These are phyloP conservation scores for Yamadazyma aaseri DNA, from an alignment of 1,139 yeast genomes.

Conservation along the genomic window DNA sequence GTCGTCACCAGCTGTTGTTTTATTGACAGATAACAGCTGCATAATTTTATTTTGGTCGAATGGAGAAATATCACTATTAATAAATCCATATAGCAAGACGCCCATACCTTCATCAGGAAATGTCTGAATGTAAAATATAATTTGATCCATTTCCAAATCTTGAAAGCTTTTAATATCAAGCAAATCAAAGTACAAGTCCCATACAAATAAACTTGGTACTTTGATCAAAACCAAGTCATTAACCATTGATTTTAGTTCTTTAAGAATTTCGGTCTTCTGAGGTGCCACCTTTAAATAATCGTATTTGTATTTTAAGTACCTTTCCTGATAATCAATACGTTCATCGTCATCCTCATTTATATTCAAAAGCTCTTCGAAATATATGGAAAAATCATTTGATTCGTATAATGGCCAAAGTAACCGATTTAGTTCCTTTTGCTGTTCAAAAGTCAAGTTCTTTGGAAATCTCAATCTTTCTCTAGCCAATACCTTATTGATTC, in stretches of 20 bases:
- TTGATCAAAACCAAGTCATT: conserved; percentile 74
- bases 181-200: conserved; percentile 81
- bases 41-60: conserved; percentile 33
- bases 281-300: conserved; percentile 47
- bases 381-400: conserved; percentile 48
- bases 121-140: conserved; percentile 50
- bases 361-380: conserved; percentile 60
- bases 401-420: conserved; percentile 51
- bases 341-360: conserved; percentile 59
- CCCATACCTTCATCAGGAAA: conserved; percentile 69
- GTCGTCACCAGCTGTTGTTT: conserved; percentile 19
- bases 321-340: conserved; percentile 61
- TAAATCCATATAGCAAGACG: conserved; percentile 55
- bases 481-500: conserved; percentile 26
- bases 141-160: conserved; percentile 46
- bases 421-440: conserved; percentile 33
- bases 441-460: conserved; percentile 30
- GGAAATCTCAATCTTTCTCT: conserved; percentile 44
- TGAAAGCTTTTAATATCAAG: conserved; percentile 51
- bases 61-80: conserved; percentile 68
- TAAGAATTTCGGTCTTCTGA: conserved; percentile 35
- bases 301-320: conserved; percentile 55
- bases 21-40: conserved; percentile 7
- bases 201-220: conserved; percentile 60
- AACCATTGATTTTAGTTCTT: conserved; percentile 53